Conservation (phyloP, 2,329 filamentous ascomycete species). For the Cryphonectria parasitica region DNA sequence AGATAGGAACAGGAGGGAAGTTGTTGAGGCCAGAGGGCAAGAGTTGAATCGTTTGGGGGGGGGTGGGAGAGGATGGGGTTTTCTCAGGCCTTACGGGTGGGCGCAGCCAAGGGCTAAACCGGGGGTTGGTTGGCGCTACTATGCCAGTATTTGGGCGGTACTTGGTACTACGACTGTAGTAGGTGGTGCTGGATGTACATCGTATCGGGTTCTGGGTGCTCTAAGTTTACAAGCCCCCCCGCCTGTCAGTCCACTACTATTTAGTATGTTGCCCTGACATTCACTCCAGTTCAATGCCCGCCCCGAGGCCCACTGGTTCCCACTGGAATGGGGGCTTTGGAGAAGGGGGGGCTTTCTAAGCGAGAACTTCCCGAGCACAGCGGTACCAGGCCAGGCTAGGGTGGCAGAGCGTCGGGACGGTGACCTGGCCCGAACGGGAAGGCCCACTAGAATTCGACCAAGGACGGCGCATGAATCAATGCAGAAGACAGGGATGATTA, state of each 20-base stretch:
- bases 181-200: neutral
- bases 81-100: constrained; percentile 12
- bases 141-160: neutral
- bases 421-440: constrained; percentile 15
- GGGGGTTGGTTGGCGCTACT: neutral
- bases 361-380: neutral
- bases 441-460: neutral
- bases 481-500: constrained; percentile 9
- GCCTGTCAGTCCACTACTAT: neutral
- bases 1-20: constrained; percentile 8
- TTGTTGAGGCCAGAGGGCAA: constrained; percentile 16
- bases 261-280: neutral
- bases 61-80: constrained; percentile 15
- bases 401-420: constrained; percentile 15
- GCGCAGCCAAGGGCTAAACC: constrained; percentile 10
- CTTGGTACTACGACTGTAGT: neutral
- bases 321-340: neutral
- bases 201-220: neutral
- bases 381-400: neutral
- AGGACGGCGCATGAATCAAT: constrained; percentile 8
- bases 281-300: neutral
- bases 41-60: neutral
- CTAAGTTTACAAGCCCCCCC: neutral
- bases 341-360: neutral
- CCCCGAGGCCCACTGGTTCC: neutral